Percentiles rank a stretch among this genome's conserved stretches.
Conservation (phyloP, 345 rosid species). For the Hibiscus tridactylites region DNA sequence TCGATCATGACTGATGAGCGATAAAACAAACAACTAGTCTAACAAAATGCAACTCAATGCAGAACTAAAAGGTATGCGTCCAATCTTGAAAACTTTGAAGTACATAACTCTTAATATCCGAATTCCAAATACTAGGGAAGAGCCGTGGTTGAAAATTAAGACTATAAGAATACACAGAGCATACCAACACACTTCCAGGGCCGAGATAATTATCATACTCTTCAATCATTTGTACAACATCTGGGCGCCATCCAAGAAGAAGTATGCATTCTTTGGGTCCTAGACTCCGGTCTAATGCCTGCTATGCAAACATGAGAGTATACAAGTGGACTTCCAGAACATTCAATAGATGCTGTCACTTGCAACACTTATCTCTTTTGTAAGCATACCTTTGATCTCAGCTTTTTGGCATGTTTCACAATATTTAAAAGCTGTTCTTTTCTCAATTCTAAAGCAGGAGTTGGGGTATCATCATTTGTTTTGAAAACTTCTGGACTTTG, state of each 20-base stretch:
- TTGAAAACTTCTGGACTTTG: conserved; percentile 21
- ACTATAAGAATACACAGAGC: conserved; percentile 10
- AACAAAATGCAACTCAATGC: background rate
- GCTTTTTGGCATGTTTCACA: conserved; percentile 42
- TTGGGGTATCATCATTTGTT: conserved; percentile 25
- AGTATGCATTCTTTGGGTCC: conserved; percentile 87
- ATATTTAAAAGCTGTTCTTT: conserved; percentile 38
- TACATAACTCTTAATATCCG: background rate
- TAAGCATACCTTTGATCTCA: conserved; percentile 63
- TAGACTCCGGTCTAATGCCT: conserved; percentile 56
- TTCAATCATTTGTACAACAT: conserved; percentile 74
- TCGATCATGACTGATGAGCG: background rate
- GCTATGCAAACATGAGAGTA: conserved; percentile 18
- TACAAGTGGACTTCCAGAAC: conserved; percentile 3
- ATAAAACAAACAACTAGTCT: background rate
- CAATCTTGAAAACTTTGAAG: background rate
- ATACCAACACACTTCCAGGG: conserved; percentile 86
- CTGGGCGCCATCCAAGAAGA: conserved; percentile 93
- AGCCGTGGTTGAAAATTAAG: conserved; percentile 1
- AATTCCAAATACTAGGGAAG: background rate
- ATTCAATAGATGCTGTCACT: conserved; percentile 7
- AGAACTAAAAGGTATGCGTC: background rate
- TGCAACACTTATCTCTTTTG: conserved; percentile 5
- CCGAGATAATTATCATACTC: conserved; percentile 97
- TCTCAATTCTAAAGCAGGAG: conserved; percentile 37